These are phyloP conservation scores for Apiotrichum gracile DNA, from an alignment of 1,284 basidiomycete species.

Conservation along the genomic window DNA sequence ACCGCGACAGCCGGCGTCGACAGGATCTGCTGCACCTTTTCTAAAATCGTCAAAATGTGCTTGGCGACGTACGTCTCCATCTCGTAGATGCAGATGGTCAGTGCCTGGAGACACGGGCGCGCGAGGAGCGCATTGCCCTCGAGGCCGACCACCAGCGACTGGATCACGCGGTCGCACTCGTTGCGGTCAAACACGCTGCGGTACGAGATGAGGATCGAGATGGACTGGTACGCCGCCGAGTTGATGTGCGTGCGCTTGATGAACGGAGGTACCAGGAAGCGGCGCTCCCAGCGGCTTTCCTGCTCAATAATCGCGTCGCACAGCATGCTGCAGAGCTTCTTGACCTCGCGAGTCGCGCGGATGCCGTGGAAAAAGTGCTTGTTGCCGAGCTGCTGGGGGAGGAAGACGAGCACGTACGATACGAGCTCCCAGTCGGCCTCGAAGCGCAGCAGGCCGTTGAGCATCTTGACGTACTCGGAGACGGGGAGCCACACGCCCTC, in stretches of 20 bases:
- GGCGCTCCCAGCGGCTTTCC: slow-evolving; percentile 31
- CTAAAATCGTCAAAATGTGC: slow-evolving; percentile 71
- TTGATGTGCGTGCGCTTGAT: slow-evolving; percentile 75
- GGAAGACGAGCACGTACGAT: slow-evolving; percentile 83
- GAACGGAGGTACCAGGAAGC: slow-evolving; percentile 47
- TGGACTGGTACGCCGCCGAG: slow-evolving; percentile 77
- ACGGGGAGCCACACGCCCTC: slow-evolving; percentile 63
- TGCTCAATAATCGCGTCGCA: slow-evolving; percentile 51
- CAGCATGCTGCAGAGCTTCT: slow-evolving; percentile 61
- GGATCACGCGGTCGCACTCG: slow-evolving; percentile 64
- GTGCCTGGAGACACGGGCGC: slow-evolving; percentile 84
- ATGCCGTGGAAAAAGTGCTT: slow-evolving; percentile 96
- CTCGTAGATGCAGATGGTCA: slow-evolving; percentile 85
- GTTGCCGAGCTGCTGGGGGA: slow-evolving; percentile 87
- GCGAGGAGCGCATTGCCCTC: slow-evolving; percentile 68
- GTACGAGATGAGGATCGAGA: slow-evolving; percentile 87
- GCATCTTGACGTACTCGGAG: slow-evolving; percentile 65
- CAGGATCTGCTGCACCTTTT: slow-evolving; percentile 89
- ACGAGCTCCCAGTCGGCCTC: slow-evolving; percentile 91
- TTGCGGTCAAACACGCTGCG: slow-evolving; percentile 61
- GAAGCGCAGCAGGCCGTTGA: slow-evolving; percentile 64
- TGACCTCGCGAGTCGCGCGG: slow-evolving; percentile 61
- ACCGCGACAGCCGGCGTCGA: slow-evolving; percentile 89
- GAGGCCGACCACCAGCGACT: slow-evolving; percentile 76
- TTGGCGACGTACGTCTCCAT: slow-evolving; percentile 77